Evolutionary conservation across 2,329 filamentous ascomycete genomes (phyloP).

Genomic region (Clonostachys chloroleuca): DNA sequence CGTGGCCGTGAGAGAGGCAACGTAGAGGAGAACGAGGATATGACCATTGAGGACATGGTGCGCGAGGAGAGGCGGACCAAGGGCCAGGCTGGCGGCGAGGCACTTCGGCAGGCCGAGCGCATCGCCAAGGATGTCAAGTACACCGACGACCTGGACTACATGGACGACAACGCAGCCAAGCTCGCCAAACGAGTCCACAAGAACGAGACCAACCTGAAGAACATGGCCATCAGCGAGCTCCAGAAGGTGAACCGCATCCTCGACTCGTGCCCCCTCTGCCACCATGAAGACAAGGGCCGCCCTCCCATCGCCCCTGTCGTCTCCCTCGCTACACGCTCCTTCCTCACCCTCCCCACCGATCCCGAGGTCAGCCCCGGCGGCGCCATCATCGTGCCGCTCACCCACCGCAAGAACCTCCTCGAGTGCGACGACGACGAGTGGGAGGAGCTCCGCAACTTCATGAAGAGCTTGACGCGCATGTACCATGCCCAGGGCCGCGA

Average conservation of each 20-base stretch:
- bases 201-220: conserved; percentile 83
- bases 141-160: conserved; percentile 88
- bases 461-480: conserved; percentile 92
- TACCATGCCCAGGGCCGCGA: conserved; percentile 91
- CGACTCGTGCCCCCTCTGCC: conserved; percentile 84
- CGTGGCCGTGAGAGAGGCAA: conserved; percentile 79
- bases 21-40: conserved; percentile 89
- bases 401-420: conserved; percentile 85
- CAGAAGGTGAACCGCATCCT: conserved; percentile 85
- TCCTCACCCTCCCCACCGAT: conserved; percentile 82
- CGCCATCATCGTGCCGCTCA: conserved; percentile 82
- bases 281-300: conserved; percentile 74
- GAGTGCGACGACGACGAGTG: conserved; percentile 99
- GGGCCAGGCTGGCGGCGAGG: conserved; percentile 74
- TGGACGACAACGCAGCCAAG: conserved; percentile 93
- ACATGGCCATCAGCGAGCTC: conserved; percentile 80
- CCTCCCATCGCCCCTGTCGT: conserved; percentile 82
- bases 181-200: conserved; percentile 84
- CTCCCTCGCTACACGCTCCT: conserved; percentile 80
- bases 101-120: conserved; percentile 77
- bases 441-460: conserved; percentile 98
- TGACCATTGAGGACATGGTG: conserved; percentile 96
- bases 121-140: conserved; percentile 94
- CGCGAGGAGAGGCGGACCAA: conserved; percentile 86
- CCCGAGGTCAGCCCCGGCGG: conserved; percentile 82